These are phyloP conservation scores for Hortiboletus campestris DNA, from an alignment of 768 basidiomycete species.

Conservation along the genomic window DNA sequence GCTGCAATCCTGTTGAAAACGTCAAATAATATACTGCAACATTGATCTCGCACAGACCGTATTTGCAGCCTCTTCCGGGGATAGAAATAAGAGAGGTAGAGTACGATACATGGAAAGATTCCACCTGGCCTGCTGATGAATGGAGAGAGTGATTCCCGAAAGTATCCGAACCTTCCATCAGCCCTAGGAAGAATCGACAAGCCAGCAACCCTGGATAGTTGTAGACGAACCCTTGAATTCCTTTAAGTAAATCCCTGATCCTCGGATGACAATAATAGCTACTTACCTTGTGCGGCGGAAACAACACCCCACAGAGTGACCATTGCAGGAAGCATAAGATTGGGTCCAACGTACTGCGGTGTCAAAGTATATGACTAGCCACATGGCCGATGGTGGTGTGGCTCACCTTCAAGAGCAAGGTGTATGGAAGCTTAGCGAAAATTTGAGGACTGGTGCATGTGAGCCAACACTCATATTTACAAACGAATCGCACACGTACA, in stretches of 20 bases:
- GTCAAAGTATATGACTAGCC: background rate
- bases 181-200: slow-evolving; percentile 49
- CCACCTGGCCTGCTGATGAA: slow-evolving; percentile 40
- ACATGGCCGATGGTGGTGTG: background rate
- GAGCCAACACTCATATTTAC: too few relatives aligned
- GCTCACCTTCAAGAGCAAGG: slow-evolving; percentile 50
- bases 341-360: slow-evolving; percentile 44
- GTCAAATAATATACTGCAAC: slow-evolving; percentile 1
- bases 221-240: slow-evolving; percentile 40
- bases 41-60: slow-evolving; percentile 3
- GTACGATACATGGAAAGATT: slow-evolving; percentile 56
- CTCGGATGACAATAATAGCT: background rate
- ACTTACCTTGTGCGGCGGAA: slow-evolving; percentile 54
- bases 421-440: slow-evolving; percentile 58
- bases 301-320: slow-evolving; percentile 67
- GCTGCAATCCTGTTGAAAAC: slow-evolving; percentile 33
- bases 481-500: slow-evolving; percentile 8
- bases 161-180: slow-evolving; percentile 50
- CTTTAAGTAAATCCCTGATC: background rate
- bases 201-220: slow-evolving; percentile 54
- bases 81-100: slow-evolving; percentile 54
- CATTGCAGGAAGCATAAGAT: slow-evolving; percentile 60
- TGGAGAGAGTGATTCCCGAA: background rate
- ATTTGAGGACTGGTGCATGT: slow-evolving; percentile 45
- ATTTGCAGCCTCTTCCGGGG: slow-evolving; percentile 31